Evolutionary conservation across 257 asterid genomes (phyloP).

Genomic region (Jacaranda mimosifolia): DNA sequence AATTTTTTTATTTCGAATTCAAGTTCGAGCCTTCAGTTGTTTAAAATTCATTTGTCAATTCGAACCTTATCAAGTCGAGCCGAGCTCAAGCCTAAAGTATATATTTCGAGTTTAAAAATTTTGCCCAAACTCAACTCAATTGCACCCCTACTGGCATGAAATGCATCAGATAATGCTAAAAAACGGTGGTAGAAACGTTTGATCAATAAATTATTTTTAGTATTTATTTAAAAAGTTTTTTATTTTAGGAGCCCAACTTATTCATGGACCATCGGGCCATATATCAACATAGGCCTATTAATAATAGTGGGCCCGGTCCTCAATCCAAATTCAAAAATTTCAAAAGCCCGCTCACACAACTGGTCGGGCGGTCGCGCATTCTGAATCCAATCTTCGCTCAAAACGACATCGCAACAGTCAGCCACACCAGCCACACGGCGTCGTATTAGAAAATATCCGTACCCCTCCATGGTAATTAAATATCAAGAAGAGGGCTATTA

Average conservation of each 20-base stretch:
- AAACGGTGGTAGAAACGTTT: too few species aligned
- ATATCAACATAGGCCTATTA: background rate
- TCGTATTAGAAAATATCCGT: background rate
- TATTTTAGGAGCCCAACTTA: background rate
- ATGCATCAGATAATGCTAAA: too few species aligned
- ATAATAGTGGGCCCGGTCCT: background rate
- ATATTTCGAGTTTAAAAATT: too few species aligned
- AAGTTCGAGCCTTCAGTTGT: too few species aligned
- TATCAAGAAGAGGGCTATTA: conserved; percentile 9
- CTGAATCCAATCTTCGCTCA: conserved; percentile 32
- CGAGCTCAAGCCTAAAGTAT: too few species aligned
- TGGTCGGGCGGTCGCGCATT: conserved; percentile 28
- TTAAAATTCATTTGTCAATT: too few species aligned
- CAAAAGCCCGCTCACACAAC: background rate
- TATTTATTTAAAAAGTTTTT: too few species aligned
- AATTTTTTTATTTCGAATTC: too few species aligned
- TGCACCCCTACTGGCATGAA: too few species aligned
- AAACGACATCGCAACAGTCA: conserved; percentile 2
- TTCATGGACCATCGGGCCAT: background rate
- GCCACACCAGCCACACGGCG: conserved; percentile 15
- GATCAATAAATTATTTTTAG: too few species aligned
- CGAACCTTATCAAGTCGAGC: too few species aligned
- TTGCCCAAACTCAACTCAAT: too few species aligned
- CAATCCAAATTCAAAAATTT: background rate
- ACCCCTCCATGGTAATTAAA: conserved; percentile 9